Evolutionary conservation across 2,329 filamentous ascomycete species (phyloP).

Genomic region (Phialophora tarda): DNA sequence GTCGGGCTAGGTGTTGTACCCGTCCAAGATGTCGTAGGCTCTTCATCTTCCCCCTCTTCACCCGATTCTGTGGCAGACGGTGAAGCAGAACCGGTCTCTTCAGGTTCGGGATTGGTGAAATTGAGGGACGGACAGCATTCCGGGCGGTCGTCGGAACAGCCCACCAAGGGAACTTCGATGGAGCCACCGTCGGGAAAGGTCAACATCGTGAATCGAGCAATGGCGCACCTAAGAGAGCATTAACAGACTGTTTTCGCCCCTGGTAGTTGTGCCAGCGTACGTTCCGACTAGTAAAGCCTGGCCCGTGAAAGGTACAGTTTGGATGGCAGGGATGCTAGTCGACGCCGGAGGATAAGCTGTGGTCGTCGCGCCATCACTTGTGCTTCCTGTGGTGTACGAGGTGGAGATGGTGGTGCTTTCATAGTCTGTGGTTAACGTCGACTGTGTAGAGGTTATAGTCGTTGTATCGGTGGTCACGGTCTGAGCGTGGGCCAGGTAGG

Average conservation of each 20-base stretch:
- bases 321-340: conserved; percentile 26
- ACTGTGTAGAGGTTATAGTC: neutral
- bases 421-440: conserved; percentile 1
- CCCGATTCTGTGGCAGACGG: conserved; percentile 12
- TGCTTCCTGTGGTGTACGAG: conserved; percentile 22
- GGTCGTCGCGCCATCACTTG: conserved; percentile 14
- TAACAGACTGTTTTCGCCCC: neutral
- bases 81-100: conserved; percentile 17
- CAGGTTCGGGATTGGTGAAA: conserved; percentile 15
- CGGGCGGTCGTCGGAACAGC: conserved; percentile 33
- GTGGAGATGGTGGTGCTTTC: conserved; percentile 16
- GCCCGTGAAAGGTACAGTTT: conserved; percentile 28
- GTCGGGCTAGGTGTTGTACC: conserved; percentile 27
- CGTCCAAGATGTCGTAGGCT: conserved; percentile 20
- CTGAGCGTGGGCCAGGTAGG: conserved; percentile 4
- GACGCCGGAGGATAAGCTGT: conserved; percentile 8
- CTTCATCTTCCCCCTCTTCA: neutral
- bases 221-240: conserved; percentile 19
- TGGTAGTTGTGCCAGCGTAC: conserved; percentile 16
- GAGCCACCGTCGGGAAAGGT: conserved; percentile 26
- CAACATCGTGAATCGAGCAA: conserved; percentile 31
- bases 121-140: conserved; percentile 34
- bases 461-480: conserved; percentile 11
- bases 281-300: conserved; percentile 32
- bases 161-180: conserved; percentile 31